These are phyloP conservation scores for Parietichytrium sp. DNA, from an alignment of 108 stramenopile species.

Conservation along the genomic window DNA sequence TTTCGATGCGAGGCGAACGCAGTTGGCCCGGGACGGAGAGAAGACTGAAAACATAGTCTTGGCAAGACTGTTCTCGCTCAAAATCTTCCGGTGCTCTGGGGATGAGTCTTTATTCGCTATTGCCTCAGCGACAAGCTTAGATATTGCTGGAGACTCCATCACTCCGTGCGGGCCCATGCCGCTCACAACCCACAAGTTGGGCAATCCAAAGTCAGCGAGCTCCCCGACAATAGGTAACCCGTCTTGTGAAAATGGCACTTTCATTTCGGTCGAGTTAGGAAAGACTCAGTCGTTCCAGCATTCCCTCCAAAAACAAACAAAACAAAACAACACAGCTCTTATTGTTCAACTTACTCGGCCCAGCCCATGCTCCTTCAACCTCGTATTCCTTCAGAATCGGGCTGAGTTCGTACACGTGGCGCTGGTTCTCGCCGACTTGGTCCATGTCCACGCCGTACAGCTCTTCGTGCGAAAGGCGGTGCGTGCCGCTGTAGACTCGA, in stretches of 20 bases:
- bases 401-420: not conserved
- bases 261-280: not conserved
- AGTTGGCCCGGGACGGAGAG: too few relatives aligned
- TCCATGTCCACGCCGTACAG: not conserved
- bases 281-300: not conserved
- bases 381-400: not conserved
- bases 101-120: too few relatives aligned
- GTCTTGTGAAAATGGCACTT: slow-evolving; percentile 5
- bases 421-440: not conserved
- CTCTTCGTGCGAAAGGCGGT: not conserved
- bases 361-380: not conserved
- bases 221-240: slow-evolving; percentile 19
- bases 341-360: slow-evolving; percentile 34
- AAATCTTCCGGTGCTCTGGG: too few relatives aligned
- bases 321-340: too few relatives aligned
- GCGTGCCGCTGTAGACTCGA: not conserved
- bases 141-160: not conserved
- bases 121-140: not conserved
- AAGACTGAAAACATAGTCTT: too few relatives aligned
- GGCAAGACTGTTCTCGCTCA: too few relatives aligned
- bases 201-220: not conserved
- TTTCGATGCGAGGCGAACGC: too few relatives aligned
- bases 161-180: slow-evolving; percentile 9
- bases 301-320: not conserved
- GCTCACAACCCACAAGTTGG: not conserved